Evolutionary conservation across 805 yeast species (phyloP).

Genomic region (Wickerhamomyces pijperi): DNA sequence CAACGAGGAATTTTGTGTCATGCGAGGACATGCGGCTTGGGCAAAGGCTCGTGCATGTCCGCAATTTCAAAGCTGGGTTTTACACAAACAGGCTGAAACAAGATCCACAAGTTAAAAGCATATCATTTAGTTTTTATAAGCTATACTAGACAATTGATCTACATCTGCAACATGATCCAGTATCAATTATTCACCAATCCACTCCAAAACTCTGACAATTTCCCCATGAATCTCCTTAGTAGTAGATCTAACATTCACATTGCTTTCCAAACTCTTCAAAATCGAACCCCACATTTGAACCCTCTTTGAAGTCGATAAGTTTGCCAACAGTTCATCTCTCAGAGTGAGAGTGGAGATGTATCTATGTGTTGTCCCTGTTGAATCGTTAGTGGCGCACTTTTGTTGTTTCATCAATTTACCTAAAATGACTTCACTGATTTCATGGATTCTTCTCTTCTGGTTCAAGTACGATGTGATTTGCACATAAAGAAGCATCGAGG

Average conservation of each 20-base stretch:
- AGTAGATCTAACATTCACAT: conserved; percentile 51
- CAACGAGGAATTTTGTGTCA: too few relatives aligned
- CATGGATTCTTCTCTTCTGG: conserved; percentile 31
- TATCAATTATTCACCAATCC: conserved; percentile 45
- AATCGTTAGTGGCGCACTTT: conserved; percentile 20
- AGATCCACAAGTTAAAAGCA: too few relatives aligned
- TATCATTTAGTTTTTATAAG: too few relatives aligned
- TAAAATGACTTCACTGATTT: conserved; percentile 36
- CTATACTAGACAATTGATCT: too few relatives aligned
- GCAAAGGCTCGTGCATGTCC: too few relatives aligned
- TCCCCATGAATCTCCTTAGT: conserved; percentile 77
- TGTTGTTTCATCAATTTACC: conserved; percentile 38
- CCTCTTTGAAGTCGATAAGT: conserved; percentile 21
- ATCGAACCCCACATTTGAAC: conserved; percentile 50
- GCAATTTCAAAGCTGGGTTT: too few relatives aligned
- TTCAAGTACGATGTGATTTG: conserved; percentile 26
- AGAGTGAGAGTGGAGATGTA: conserved; percentile 63
- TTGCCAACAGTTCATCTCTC: conserved; percentile 47
- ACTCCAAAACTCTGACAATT: conserved; percentile 79
- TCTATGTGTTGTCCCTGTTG: conserved; percentile 25
- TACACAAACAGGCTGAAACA: too few relatives aligned
- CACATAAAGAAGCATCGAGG: too few relatives aligned
- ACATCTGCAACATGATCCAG: too few relatives aligned
- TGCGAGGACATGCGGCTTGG: too few relatives aligned
- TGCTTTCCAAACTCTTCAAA: conserved; percentile 43